Conservation (phyloP, 768 basidiomycete species). For the Kwoniella dejecticola region DNA sequence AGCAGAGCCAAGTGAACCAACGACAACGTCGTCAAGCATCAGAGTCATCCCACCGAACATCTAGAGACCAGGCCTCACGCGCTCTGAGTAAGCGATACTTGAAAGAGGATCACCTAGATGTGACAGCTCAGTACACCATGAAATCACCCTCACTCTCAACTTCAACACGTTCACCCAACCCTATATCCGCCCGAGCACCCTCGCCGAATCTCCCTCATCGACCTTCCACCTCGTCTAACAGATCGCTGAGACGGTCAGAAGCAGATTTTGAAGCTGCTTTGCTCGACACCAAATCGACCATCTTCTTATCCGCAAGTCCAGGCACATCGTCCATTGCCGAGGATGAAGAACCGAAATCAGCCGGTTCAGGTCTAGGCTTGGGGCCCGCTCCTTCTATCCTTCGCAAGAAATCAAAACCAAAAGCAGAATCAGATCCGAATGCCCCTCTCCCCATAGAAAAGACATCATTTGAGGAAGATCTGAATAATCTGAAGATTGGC, state of each 20-base stretch:
- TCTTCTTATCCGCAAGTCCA: conserved; percentile 24
- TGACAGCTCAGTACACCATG: neutral
- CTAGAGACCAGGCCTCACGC: no score
- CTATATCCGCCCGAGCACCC: conserved; percentile 4
- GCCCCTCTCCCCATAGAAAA: conserved; percentile 34
- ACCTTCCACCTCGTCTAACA: conserved; percentile 27
- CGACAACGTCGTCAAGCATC: no score
- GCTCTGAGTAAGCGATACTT: no score
- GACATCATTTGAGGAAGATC: conserved; percentile 43
- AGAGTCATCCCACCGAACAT: no score
- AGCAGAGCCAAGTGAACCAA: no score
- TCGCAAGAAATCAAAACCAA: neutral
- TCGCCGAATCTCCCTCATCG: conserved; percentile 25
- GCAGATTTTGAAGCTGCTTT: conserved; percentile 37
- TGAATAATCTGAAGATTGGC: conserved; percentile 12
- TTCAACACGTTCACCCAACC: conserved; percentile 4
- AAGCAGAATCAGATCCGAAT: conserved; percentile 12
- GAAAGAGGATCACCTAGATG: no score
- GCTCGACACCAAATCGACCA: conserved; percentile 21
- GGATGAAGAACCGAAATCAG: neutral
- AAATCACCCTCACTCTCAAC: neutral
- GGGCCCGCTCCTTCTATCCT: no score
- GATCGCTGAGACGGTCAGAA: conserved; percentile 19
- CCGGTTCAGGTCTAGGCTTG: no score
- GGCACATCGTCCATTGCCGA: neutral